These are phyloP conservation scores for Rhodosporidiobolus sp. DNA, from an alignment of 768 basidiomycete genomes.

Conservation along the genomic window DNA sequence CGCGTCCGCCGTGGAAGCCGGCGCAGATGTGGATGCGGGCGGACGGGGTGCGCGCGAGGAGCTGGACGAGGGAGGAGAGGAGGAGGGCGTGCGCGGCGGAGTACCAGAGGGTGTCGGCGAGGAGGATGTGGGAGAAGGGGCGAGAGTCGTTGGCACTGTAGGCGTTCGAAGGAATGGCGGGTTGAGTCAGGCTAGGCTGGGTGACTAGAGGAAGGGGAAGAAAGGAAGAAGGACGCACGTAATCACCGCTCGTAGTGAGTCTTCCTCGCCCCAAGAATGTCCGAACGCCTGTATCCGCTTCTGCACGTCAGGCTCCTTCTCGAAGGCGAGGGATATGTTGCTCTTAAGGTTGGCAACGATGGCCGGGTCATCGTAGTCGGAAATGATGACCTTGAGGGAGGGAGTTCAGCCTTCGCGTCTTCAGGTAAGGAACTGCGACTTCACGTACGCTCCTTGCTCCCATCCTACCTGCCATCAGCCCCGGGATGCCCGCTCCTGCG, in stretches of 20 bases:
- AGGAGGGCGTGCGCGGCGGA: neutral
- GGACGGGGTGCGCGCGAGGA: conserved; percentile 3
- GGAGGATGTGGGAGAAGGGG: conserved; percentile 22
- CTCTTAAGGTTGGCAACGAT: conserved; percentile 11
- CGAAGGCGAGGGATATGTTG: conserved; percentile 7
- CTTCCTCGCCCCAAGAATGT: conserved; percentile 24
- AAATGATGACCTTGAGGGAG: conserved; percentile 4
- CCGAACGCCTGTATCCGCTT: neutral
- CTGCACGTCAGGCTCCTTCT: neutral
- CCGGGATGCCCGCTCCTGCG: conserved; percentile 1
- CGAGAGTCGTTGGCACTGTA: neutral
- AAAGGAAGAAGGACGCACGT: neutral
- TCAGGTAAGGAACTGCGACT: neutral
- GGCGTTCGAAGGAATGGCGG: too few relatives aligned
- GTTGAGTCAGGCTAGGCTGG: too few relatives aligned
- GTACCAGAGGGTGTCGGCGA: conserved; percentile 35
- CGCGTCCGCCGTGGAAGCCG: conserved; percentile 29
- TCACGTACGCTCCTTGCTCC: conserved; percentile 4
- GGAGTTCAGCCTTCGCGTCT: neutral
- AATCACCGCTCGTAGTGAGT: neutral
- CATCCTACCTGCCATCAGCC: conserved; percentile 8
- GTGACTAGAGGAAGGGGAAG: neutral
- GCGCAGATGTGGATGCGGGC: conserved; percentile 23
- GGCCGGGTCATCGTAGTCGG: conserved; percentile 26
- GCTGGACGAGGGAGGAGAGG: conserved; percentile 9